These are phyloP conservation scores for Tylopilus sp. DNA, from an alignment of 768 basidiomycete genomes.

Conservation along the genomic window DNA sequence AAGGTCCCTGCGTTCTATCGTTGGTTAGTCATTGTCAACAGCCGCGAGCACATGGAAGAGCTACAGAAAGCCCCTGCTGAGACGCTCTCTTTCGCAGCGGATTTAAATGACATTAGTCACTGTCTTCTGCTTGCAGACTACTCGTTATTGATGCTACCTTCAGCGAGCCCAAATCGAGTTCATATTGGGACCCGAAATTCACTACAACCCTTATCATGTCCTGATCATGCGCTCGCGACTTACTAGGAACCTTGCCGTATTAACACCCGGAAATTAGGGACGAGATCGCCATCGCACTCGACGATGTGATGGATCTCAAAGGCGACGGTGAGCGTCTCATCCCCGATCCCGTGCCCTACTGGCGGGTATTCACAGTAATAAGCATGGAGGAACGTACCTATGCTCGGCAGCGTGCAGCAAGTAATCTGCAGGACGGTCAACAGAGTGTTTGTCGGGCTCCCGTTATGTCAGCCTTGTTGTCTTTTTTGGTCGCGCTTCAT, in stretches of 20 bases:
- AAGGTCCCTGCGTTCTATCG: too few species aligned
- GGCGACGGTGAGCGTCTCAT: background rate
- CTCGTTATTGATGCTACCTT: too few species aligned
- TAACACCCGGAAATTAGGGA: background rate
- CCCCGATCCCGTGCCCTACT: background rate
- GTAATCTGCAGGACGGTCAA: background rate
- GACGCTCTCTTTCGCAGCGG: too few species aligned
- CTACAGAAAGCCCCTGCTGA: too few species aligned
- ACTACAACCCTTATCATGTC: conserved; percentile 31
- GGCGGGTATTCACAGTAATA: background rate
- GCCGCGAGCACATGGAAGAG: too few species aligned
- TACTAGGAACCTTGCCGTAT: conserved; percentile 35
- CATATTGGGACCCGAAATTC: conserved; percentile 35
- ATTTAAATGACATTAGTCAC: too few species aligned
- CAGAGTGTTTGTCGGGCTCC: background rate
- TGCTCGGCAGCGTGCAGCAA: conserved; percentile 23
- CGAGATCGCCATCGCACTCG: background rate
- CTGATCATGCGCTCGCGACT: conserved; percentile 19
- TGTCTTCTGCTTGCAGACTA: too few species aligned
- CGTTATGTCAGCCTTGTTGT: background rate
- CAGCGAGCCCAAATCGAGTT: conserved; percentile 38
- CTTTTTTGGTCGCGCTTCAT: background rate
- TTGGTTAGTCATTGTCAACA: too few species aligned
- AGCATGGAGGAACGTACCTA: conserved; percentile 40
- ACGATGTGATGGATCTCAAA: conserved; percentile 1